Evolutionary conservation across 805 yeast species (phyloP), one percentile per base, ranked within the genome.

Genomic region (Myxozyma melibiosi): DNA sequence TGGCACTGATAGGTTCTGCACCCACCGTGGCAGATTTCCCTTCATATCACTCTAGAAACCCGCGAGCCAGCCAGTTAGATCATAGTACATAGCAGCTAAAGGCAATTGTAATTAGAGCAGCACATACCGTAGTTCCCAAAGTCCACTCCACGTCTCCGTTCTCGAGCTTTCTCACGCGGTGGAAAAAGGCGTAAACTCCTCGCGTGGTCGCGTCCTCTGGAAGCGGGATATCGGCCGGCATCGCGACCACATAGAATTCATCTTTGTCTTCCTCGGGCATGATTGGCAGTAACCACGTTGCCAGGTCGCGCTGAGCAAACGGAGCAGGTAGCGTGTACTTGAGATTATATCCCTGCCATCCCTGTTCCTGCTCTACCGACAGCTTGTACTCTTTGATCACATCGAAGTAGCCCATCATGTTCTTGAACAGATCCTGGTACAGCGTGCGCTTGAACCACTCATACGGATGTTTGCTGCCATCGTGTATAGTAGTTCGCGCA

Each of bases 1-100:
- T 7, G 63, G 44, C 8, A 59, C 35, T 18, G 61, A 56, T 49
- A 41, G 28, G 24, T 53, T 57, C 42, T 59, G 63, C 28, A 52
- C 41, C 58, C 57, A 59, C 9, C 63, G 35, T 2, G 62, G 62
- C 31, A 58, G 20, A 31, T 57, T 59, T 18, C 63, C 63, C 13
- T 27, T 31, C 63, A 59, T 59, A 33, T 59, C 63, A 50, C 63
- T 59, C 63, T 59, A 33, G 5, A 18, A 18, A 42, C 14, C 24
- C 4, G 31, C 7, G 5, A 42, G 47, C 9, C 11, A 44, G 20
- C n/a, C 16, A 7, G 16, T 6, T 13, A 35, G 8, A 35, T n/a
- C n/a, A n/a, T n/a, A n/a, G n/a, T n/a, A n/a, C n/a, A n/a, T n/a
- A n/a, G n/a, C n/a, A n/a, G n/a, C n/a, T n/a, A n/a, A n/a, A n/a